Evolutionary conservation across 2,329 filamentous ascomycete genomes (phyloP), one percentile per base, ranked within the genome.

Genomic region (Tolypocladium guangdongense): DNA sequence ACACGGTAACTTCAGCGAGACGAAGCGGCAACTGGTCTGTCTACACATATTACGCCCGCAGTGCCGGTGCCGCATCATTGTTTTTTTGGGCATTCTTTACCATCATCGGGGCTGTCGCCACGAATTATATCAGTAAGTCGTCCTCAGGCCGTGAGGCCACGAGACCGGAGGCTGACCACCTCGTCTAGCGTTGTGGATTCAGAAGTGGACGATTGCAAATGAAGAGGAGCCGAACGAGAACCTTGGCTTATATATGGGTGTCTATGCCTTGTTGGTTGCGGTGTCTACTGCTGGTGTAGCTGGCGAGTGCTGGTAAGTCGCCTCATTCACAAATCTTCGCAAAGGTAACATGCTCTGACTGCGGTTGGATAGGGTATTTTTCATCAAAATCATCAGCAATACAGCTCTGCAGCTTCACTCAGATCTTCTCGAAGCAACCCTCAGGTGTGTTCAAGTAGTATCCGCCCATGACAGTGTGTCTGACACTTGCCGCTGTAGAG

Each of bases 351-450:
- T 46, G 12, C n/a, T 20, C 48, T 43, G 11, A 51, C 37, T 11
- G 24, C 24, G 6, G n/a, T 12, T 16, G 14, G 10, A 6, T 7
- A 51, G 37, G 49, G 27, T 33, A 7, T 51, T 51, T 7, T 51
- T 51, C 49, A 22, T 51, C 36, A 24, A n/a, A 41, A 35, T 51
- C 36, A 51, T 51, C 49, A 51, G 43, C 37, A 41, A 51, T n/a
- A 51, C 49, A 14, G 49, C 49, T n/a, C 14, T 51, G 6, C 24
- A 51, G 69, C 69, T 2, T 65, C 69, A 1, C 52, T 71, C 36
- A 10, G 20, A 58, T 56, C 4, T 71, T 71, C 53, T 69, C 70
- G 12, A 43, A 24, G 24, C 49, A 51, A 43, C 51, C 66, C 66
- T 0, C 59, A 53, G 2, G 70, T 20, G 27, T 30, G 43, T 46